These are phyloP conservation scores for Pseudisothecium myosuroides DNA, from an alignment of 225 moss, liverwort and hornwort species.

Conservation along the genomic window DNA sequence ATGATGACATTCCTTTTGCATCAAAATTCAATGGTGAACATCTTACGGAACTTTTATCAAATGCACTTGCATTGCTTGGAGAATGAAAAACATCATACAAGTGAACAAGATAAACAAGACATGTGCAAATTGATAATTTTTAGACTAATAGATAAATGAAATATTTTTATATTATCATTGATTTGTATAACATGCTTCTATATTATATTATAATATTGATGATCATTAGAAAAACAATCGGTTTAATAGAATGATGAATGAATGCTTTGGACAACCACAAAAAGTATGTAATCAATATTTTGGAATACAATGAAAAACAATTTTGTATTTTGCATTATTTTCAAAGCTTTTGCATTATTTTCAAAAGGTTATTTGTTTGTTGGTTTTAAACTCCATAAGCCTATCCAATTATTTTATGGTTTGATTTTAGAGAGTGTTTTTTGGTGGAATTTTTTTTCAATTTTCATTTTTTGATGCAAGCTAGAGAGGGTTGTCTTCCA, in stretches of 20 bases:
- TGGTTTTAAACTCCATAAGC: neutral
- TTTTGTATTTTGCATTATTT: neutral
- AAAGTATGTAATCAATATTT: neutral
- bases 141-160: no score
- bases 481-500: no score
- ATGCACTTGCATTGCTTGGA: neutral
- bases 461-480: no score
- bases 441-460: no score
- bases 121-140: neutral
- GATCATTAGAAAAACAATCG: no score
- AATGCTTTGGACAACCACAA: neutral
- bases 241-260: neutral
- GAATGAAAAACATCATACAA: neutral
- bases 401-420: no score
- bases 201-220: no score
- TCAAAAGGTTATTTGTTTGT: neutral
- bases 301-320: neutral
- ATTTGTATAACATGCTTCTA: no score
- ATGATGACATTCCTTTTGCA: neutral
- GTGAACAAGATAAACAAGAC: neutral
- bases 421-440: no score
- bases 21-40: neutral
- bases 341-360: neutral
- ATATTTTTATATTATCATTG: no score
- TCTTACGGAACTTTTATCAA: neutral